Conservation (phyloP, 176 grass and related monocot genomes). For the Carex myosuroides region DNA sequence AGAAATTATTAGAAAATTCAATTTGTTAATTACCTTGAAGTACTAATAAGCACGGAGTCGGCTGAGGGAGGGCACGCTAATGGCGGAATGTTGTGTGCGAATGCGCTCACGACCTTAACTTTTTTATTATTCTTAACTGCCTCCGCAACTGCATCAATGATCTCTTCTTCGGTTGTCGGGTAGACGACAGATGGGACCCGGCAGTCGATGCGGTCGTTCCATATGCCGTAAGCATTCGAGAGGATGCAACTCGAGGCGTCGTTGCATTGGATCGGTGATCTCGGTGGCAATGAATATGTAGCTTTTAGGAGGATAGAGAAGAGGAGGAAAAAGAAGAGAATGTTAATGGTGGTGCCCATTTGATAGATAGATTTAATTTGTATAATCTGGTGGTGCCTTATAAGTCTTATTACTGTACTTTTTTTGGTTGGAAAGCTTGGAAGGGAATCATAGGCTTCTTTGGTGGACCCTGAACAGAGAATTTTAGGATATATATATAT, state of each 20-base stretch:
- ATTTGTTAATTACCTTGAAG: conserved; percentile 11
- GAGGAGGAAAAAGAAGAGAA: not conserved
- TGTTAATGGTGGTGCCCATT: not conserved
- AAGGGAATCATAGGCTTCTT: not conserved
- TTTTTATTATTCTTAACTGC: conserved; percentile 25
- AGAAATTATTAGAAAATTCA: not conserved
- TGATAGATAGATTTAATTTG: not conserved
- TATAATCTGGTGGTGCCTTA: not conserved
- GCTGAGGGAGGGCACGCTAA: conserved; percentile 47
- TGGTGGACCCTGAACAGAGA: not conserved
- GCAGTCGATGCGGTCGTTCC: conserved; percentile 61
- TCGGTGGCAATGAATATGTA: conserved; percentile 29
- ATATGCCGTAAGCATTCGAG: conserved; percentile 71
- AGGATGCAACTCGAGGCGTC: conserved; percentile 30
- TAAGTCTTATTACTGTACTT: not conserved
- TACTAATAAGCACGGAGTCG: conserved; percentile 28
- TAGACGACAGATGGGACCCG: conserved; percentile 33
- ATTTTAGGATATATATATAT: not conserved
- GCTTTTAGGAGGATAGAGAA: not conserved
- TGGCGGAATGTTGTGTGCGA: conserved; percentile 76
- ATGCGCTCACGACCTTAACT: conserved; percentile 64
- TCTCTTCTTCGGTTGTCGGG: conserved; percentile 51
- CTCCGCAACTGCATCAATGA: conserved; percentile 46
- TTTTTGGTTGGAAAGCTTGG: conserved; percentile 13
- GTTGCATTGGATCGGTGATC: conserved; percentile 43